Percentiles rank a stretch among this genome's conserved stretches.
Conservation (phyloP, 139 green algal species). For the Haematococcus lacustris region DNA sequence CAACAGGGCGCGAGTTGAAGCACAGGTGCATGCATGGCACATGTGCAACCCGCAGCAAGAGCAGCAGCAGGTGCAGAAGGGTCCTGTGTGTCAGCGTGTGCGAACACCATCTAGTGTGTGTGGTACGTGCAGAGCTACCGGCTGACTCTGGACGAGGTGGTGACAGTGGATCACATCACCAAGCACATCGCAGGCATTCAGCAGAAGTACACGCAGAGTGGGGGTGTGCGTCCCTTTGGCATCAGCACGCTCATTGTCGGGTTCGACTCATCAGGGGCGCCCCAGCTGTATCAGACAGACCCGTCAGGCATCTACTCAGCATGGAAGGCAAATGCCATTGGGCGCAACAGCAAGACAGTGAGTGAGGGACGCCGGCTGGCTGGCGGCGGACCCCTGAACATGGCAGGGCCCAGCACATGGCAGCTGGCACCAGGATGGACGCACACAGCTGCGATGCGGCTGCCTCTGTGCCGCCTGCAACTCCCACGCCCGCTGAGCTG, state of each 20-base stretch:
- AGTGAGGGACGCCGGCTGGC: slow-evolving; percentile 8
- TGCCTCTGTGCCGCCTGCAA: too few relatives aligned
- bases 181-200: slow-evolving; percentile 82
- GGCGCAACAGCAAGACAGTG: slow-evolving; percentile 93
- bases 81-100: not conserved
- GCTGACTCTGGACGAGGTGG: slow-evolving; percentile 79
- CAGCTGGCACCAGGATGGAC: too few relatives aligned
- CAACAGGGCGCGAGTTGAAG: slow-evolving; percentile 86
- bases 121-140: slow-evolving; percentile 27
- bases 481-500: too few relatives aligned
- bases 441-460: too few relatives aligned
- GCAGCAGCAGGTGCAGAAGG: not conserved
- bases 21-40: slow-evolving; percentile 44
- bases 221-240: slow-evolving; percentile 94
- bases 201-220: slow-evolving; percentile 96
- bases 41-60: too few relatives aligned
- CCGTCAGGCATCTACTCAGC: slow-evolving; percentile 89
- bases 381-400: too few relatives aligned
- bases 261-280: slow-evolving; percentile 68
- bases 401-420: too few relatives aligned
- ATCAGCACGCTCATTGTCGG: slow-evolving; percentile 96
- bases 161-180: slow-evolving; percentile 87
- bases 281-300: slow-evolving; percentile 94
- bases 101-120: not conserved
- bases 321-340: slow-evolving; percentile 97